Conservation (phyloP, 495 filamentous ascomycete species). For the Podospora comata region DNA sequence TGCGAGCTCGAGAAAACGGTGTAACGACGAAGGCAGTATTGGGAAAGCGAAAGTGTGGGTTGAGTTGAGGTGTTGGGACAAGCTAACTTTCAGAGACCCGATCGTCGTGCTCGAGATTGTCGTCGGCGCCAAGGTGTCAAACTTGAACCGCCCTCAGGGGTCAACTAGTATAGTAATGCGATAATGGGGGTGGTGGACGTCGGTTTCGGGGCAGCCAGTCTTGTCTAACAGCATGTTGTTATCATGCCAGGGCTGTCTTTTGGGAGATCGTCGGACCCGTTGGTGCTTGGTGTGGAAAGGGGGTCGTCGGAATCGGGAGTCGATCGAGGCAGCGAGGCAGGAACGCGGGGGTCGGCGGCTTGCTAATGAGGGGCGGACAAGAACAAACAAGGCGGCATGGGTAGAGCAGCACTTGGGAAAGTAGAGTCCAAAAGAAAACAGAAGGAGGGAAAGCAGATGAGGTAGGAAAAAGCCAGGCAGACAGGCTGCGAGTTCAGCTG, state of each 20-base stretch:
- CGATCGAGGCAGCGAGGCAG: conserved; percentile 10
- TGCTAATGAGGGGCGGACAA: conserved; percentile 2
- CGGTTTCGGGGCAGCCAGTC: conserved; percentile 18
- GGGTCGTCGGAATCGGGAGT: conserved; percentile 10
- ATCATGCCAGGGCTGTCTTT: conserved; percentile 20
- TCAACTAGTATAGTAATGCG: neutral
- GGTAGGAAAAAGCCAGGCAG: conserved; percentile 13
- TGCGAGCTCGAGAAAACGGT: conserved; percentile 7
- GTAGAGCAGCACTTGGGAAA: conserved; percentile 2
- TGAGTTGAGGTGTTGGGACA: neutral
- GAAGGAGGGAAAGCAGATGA: neutral
- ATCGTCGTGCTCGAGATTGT: neutral
- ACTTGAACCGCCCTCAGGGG: conserved; percentile 4
- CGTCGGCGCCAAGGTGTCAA: neutral
- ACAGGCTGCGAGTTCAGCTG: conserved; percentile 21
- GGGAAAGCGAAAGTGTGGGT: conserved; percentile 5
- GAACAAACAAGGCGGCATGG: neutral
- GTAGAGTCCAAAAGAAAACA: conserved; percentile 5
- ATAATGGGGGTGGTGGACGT: conserved; percentile 15
- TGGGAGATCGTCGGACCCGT: neutral
- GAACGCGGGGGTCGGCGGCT: conserved; percentile 11
- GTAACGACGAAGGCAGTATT: conserved; percentile 6
- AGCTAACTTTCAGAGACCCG: neutral
- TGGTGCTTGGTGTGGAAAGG: conserved; percentile 10
- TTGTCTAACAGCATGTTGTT: conserved; percentile 35